A percentile compares a stretch with the other conserved stretches of the same genome.
Evolutionary conservation across 164 flowering plant genomes (phyloP).

Genomic region (Umbilicus rupestris): DNA sequence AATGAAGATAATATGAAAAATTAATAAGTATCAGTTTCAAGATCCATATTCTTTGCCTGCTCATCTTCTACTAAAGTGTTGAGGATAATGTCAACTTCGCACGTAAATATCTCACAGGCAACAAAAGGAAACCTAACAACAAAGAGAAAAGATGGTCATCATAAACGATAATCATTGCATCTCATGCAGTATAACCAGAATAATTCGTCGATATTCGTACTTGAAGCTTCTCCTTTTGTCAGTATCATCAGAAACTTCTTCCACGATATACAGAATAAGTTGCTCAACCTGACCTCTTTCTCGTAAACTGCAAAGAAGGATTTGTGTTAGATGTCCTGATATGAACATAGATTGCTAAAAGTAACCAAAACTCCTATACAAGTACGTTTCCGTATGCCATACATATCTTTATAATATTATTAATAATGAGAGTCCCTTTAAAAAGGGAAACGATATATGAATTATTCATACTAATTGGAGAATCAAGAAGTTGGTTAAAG

Average conservation of each 20-base stretch:
- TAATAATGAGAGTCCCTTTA: no score
- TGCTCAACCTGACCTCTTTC: slow-evolving; percentile 78
- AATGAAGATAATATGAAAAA: background rate
- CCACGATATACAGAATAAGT: slow-evolving; percentile 67
- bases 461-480: no score
- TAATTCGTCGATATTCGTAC: slow-evolving; percentile 27
- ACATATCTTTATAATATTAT: no score
- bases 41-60: slow-evolving; percentile 36
- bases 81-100: slow-evolving; percentile 90
- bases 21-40: background rate
- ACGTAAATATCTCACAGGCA: slow-evolving; percentile 90
- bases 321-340: background rate
- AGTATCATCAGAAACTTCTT: slow-evolving; percentile 77
- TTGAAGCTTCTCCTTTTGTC: slow-evolving; percentile 67
- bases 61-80: slow-evolving; percentile 84
- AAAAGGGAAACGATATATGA: no score
- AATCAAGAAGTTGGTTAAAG: no score
- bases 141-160: slow-evolving; percentile 1
- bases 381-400: background rate
- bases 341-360: background rate
- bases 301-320: slow-evolving; percentile 39
- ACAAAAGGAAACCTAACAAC: slow-evolving; percentile 72
- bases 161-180: background rate
- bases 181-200: background rate
- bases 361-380: background rate